A percentile compares a stretch with the other conserved stretches of the same genome.
These are phyloP conservation scores for Mycogone perniciosa DNA, from an alignment of 2,329 filamentous ascomycete species.

Conservation along the genomic window DNA sequence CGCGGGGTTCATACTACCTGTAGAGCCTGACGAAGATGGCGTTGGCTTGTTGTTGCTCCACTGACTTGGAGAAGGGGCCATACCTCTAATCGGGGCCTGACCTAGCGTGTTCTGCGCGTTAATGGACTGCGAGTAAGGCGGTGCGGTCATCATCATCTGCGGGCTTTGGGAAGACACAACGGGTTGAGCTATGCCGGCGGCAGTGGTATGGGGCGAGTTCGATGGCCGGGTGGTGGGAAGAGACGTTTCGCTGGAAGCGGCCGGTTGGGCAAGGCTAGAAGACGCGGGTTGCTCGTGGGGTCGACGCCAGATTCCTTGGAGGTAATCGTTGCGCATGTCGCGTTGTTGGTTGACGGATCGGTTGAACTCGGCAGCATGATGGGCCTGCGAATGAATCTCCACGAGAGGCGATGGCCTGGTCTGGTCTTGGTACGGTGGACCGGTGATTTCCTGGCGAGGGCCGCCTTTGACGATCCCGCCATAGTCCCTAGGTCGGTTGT, in stretches of 20 bases:
- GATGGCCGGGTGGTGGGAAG: conserved; percentile 46
- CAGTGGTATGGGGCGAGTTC: conserved; percentile 52
- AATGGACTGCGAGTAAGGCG: conserved; percentile 63
- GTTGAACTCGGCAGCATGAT: conserved; percentile 87
- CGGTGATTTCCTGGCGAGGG: conserved; percentile 83
- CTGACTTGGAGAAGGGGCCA: conserved; percentile 49
- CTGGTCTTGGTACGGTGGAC: conserved; percentile 81
- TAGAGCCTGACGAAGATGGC: conserved; percentile 48
- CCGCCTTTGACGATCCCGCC: conserved; percentile 69
- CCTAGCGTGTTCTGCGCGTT: conserved; percentile 66
- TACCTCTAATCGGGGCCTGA: conserved; percentile 65
- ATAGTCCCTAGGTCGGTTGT: conserved; percentile 73
- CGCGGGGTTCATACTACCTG: conserved; percentile 45
- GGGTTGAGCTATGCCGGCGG: conserved; percentile 50
- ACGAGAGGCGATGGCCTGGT: conserved; percentile 67
- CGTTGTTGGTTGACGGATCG: conserved; percentile 76
- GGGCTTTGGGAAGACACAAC: conserved; percentile 57
- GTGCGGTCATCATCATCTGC: conserved; percentile 60
- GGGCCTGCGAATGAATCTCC: conserved; percentile 79
- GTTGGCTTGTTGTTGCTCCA: conserved; percentile 59
- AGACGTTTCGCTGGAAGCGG: conserved; percentile 37
- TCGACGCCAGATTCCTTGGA: conserved; percentile 75
- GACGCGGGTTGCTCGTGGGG: conserved; percentile 68
- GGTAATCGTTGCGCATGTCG: conserved; percentile 68
- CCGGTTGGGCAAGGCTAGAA: conserved; percentile 41